Evolutionary conservation across 2,329 filamentous ascomycete species (phyloP).

Genomic region (Claviceps lovelessii): DNA sequence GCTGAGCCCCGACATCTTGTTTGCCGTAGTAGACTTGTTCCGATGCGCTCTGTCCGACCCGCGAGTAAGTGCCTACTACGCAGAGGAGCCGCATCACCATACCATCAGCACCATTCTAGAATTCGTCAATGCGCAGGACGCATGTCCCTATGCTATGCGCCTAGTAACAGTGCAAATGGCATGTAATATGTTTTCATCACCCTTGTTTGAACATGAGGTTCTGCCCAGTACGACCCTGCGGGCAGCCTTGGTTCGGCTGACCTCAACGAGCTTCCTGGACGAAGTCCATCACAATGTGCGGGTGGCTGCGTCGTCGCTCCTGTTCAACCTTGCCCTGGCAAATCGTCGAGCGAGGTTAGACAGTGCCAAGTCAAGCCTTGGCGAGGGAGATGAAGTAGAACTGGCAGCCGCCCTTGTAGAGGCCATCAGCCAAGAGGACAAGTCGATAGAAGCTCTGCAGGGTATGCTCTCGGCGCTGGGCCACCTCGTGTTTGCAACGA

Average conservation of each 20-base stretch:
- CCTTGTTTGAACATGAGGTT: constrained; percentile 53
- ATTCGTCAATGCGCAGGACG: constrained; percentile 39
- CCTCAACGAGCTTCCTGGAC: constrained; percentile 69
- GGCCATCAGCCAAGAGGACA: constrained; percentile 44
- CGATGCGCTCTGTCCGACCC: constrained; percentile 64
- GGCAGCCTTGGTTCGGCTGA: constrained; percentile 47
- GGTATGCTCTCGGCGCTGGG: constrained; percentile 66
- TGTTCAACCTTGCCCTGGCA: constrained; percentile 65
- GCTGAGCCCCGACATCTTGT: constrained; percentile 52
- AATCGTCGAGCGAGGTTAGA: constrained; percentile 52
- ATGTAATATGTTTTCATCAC: constrained; percentile 72
- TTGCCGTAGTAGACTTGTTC: constrained; percentile 75
- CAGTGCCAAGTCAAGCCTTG: constrained; percentile 41
- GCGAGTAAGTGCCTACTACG: constrained; percentile 67
- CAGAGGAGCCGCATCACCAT: constrained; percentile 53
- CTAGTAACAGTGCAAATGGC: constrained; percentile 71
- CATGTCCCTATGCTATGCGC: constrained; percentile 66
- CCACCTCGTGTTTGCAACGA: constrained; percentile 56
- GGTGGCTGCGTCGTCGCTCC: constrained; percentile 66
- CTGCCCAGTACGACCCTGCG: constrained; percentile 38
- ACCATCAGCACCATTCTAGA: constrained; percentile 50
- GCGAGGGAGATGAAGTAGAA: constrained; percentile 63
- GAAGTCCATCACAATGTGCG: constrained; percentile 58
- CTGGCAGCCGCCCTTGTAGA: constrained; percentile 70
- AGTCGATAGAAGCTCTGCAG: constrained; percentile 57